Evolutionary conservation across 2,329 filamentous ascomycete species (phyloP), one percentile per base, ranked within the genome.

Genomic region (Apiospora phragmitis): DNA sequence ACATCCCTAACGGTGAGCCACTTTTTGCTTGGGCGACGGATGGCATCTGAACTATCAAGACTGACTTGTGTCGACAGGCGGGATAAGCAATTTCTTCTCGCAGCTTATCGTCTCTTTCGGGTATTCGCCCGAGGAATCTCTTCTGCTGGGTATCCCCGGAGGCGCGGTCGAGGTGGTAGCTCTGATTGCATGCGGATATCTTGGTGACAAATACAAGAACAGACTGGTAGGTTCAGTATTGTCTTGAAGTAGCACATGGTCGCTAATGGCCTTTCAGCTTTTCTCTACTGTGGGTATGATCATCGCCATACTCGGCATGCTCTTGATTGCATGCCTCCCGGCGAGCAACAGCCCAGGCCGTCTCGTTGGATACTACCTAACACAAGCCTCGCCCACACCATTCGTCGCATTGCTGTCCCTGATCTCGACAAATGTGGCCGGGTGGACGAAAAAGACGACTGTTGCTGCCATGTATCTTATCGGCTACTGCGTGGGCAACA

Each of bases 281-380:
- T 82, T 89, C 65, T 85, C 85, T 72, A 83, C 85, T 18, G 81
- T 79, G 1, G 89, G 89, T 0, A 80, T 91, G 7, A 73, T 87
- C 12, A 72, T 86, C 4, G 80, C 87, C 0, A 86, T 90, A n/a
- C 71, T 91, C 1, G 90, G 90, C 55, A 87, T 91, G 81, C 80
- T 90, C 0, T 83, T 92, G n/a, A 90, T 93, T 71, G 86, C 91
- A 12, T 88, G 88, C 2, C 81, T 93, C 4, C 89, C 89, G 0
- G 77, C 88, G 4, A 78, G 81, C n/a, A 88, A 88, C 21, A 88
- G 86, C 71, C 83, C 81, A 1, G 91, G 90, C 14, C 84, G 88
- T 0, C 82, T 92, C 14, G 85, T 89, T 1, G 90, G 89, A 0
- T 93, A 91, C 77, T 93, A 92, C 79, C 80, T 93, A 68, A 91